Conservation (phyloP, 2,329 filamentous ascomycete species). For the Beauveria sp. region DNA sequence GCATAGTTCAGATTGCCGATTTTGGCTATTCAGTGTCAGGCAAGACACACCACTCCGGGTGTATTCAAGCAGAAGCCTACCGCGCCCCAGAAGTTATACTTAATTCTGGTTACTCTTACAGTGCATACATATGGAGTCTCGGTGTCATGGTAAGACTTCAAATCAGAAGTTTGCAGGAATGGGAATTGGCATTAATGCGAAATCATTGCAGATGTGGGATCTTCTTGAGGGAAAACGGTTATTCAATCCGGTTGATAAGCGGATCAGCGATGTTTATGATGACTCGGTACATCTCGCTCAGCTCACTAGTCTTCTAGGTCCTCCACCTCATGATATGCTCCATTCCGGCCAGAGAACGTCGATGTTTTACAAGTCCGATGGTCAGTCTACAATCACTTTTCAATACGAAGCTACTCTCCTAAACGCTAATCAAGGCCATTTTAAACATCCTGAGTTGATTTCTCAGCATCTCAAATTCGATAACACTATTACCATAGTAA, state of each 20-base stretch:
- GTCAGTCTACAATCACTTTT: neutral
- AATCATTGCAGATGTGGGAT: neutral
- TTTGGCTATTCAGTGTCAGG: conserved; percentile 15
- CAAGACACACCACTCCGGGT: neutral
- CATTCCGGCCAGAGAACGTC: neutral
- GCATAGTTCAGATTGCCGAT: conserved; percentile 15
- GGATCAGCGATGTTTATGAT: neutral
- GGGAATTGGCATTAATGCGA: neutral
- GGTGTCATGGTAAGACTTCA: conserved; percentile 16
- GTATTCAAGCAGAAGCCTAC: conserved; percentile 15
- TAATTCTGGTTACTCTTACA: conserved; percentile 15
- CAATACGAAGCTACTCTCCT: neutral
- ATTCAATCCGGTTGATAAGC: neutral
- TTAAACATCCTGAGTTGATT: neutral
- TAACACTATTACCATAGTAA: neutral
- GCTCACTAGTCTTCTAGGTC: neutral
- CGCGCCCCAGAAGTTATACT: conserved; percentile 18
- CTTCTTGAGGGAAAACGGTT: neutral
- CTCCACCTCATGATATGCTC: neutral
- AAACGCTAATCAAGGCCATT: neutral
- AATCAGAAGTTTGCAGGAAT: neutral
- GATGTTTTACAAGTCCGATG: neutral
- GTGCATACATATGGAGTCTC: conserved; percentile 18
- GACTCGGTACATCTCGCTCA: neutral
- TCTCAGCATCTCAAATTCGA: neutral